Evolutionary conservation across 2,329 filamentous ascomycete genomes (phyloP), one percentile per base, ranked within the genome.

Genomic region (Pleoardoris graminearum): DNA sequence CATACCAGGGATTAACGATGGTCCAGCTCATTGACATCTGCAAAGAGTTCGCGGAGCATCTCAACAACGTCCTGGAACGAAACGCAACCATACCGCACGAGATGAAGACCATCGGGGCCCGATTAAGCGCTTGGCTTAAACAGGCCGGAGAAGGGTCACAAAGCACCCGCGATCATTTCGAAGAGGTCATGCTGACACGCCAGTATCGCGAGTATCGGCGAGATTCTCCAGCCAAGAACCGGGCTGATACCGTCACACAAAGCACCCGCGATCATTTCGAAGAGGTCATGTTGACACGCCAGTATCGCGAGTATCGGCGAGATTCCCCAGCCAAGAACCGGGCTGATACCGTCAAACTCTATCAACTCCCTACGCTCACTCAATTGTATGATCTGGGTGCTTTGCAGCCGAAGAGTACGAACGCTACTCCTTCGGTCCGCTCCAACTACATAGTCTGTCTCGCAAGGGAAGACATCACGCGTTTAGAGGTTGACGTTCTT

Each of bases 401-500:
- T 7, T 57, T 73, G 4, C 58, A 67, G 27, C 39, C 52, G 7
- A 66, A 61, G 27, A 42, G 56, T 0, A 72, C 69, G 1, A 45
- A 61, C 39, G 60, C 61, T 3, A 56, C 54, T 3, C 58, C 66
- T 16, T 65, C 65, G 3, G 50, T 45, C 11, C 41, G 49, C 1
- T 62, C 68, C 58, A 71, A 73, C 19, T 37, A 65, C 5, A 66
- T 50, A 4, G 59, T 74, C 0, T 69, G 63, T 27, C 35, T 73
- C 10, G 25, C 65, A 7, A 62, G 64, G 42, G 63, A 70, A 44
- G 69, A 73, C 23, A 73, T 74, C 21, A 71, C 70, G 1, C 65
- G 53, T 22, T 32, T 74, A 1, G 63, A 67, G 7, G 66, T 67
- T 8, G 68, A 72, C 37, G 55, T 68, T 17, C 30, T 46, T 16